Conservation (phyloP, 1,284 basidiomycete species). For the Violaceomyces palustris region DNA sequence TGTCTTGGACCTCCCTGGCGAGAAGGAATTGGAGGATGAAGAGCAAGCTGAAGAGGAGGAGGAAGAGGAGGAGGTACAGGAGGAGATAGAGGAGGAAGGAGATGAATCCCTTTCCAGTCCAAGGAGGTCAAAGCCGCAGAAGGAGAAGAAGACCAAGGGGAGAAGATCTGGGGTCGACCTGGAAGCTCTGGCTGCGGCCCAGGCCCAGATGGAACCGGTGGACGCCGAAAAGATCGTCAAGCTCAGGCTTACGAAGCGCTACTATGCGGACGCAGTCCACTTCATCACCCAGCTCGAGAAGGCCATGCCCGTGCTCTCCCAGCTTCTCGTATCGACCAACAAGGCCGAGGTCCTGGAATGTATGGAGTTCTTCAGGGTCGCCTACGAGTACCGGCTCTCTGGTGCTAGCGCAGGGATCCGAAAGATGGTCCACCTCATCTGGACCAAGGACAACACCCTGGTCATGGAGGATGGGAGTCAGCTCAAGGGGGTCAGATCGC, state of each 20-base stretch:
- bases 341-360: conserved; percentile 90
- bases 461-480: conserved; percentile 74
- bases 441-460: conserved; percentile 87
- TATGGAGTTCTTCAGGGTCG: conserved; percentile 88
- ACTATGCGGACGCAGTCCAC: conserved; percentile 76
- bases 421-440: conserved; percentile 95
- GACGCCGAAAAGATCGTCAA: conserved; percentile 58
- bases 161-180: conserved; percentile 55
- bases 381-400: conserved; percentile 75
- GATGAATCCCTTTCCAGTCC: conserved; percentile 42
- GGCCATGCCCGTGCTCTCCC: conserved; percentile 70
- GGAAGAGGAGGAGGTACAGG: conserved; percentile 48
- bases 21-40: conserved; percentile 44
- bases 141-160: conserved; percentile 14
- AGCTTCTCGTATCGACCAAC: conserved; percentile 80
- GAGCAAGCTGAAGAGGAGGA: conserved; percentile 52
- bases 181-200: conserved; percentile 33
- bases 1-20: conserved; percentile 36
- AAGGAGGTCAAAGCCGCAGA: conserved; percentile 6
- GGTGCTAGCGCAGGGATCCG: conserved; percentile 66
- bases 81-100: conserved; percentile 40
- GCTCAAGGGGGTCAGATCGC: conserved; percentile 78
- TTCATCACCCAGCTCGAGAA: conserved; percentile 79
- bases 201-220: conserved; percentile 36
- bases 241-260: conserved; percentile 76